These are phyloP conservation scores for Globisporangium splendens DNA, from an alignment of 352 stramenopile genomes.

Conservation along the genomic window DNA sequence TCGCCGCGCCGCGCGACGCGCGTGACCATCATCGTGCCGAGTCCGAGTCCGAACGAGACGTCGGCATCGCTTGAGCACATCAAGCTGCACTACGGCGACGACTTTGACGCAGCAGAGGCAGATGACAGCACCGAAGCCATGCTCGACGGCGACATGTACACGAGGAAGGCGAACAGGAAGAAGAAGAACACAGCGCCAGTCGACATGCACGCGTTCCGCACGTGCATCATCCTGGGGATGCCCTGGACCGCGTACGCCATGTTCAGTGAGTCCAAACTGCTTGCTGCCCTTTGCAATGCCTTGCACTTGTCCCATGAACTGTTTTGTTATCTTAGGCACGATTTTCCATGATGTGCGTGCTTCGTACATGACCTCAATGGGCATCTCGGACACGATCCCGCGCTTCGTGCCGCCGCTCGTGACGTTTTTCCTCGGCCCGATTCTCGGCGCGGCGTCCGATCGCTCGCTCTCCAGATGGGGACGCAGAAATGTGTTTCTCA, in stretches of 20 bases:
- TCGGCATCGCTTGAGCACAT: neutral
- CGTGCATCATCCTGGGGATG: slow-evolving; percentile 69
- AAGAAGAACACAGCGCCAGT: neutral
- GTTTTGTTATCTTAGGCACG: no score
- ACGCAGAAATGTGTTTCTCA: slow-evolving; percentile 62
- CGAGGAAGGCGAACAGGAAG: neutral
- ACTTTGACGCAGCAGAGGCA: neutral
- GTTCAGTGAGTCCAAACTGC: slow-evolving; percentile 34
- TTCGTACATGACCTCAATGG: slow-evolving; percentile 73
- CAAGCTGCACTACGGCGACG: neutral
- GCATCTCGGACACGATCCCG: slow-evolving; percentile 51
- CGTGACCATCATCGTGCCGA: slow-evolving; percentile 7
- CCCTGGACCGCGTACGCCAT: slow-evolving; percentile 71
- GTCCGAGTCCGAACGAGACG: slow-evolving; percentile 3
- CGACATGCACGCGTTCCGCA: slow-evolving; percentile 33
- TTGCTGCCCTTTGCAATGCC: no score
- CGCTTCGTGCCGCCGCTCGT: slow-evolving; percentile 63
- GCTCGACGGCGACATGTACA: neutral
- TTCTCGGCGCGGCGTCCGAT: slow-evolving; percentile 69
- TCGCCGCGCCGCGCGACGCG: neutral
- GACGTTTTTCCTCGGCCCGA: slow-evolving; percentile 61
- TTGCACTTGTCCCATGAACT: no score
- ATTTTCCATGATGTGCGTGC: slow-evolving; percentile 64
- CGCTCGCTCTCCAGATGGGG: slow-evolving; percentile 68
- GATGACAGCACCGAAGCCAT: slow-evolving; percentile 3